Conservation (phyloP, 805 yeast species). For the Wickerhamomyces strasburgensis region DNA sequence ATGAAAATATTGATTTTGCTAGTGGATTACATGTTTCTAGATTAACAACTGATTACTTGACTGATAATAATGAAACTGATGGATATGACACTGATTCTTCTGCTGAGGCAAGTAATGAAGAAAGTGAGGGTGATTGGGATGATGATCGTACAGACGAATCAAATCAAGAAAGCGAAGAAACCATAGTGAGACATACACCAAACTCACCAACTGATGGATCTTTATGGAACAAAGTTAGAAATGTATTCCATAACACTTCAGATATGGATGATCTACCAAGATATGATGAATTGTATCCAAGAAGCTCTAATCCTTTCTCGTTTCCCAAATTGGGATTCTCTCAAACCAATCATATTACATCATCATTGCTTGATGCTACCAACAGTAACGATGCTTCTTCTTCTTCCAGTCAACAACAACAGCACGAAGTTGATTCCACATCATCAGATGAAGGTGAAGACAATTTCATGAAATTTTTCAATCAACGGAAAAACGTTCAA, state of each 20-base stretch:
- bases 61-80: slow-evolving; percentile 23
- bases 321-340: slow-evolving; percentile 16
- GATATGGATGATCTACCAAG: slow-evolving; percentile 53
- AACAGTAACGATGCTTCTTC: slow-evolving; percentile 4
- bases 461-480: slow-evolving; percentile 33
- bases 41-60: slow-evolving; percentile 27
- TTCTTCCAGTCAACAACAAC: slow-evolving; percentile 6
- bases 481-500: slow-evolving; percentile 40
- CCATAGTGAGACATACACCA: not conserved
- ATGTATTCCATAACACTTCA: slow-evolving; percentile 21
- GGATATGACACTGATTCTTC: slow-evolving; percentile 11
- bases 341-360: too few species aligned
- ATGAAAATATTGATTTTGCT: slow-evolving; percentile 22
- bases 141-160: slow-evolving; percentile 4
- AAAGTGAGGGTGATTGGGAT: slow-evolving; percentile 25
- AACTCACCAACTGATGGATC: slow-evolving; percentile 22
- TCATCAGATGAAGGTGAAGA: slow-evolving; percentile 26
- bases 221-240: slow-evolving; percentile 34
- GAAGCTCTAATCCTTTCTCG: slow-evolving; percentile 10
- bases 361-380: slow-evolving; percentile 6
- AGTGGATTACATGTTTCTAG: slow-evolving; percentile 31
- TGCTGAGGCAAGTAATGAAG: slow-evolving; percentile 25
- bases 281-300: slow-evolving; percentile 72
- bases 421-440: slow-evolving; percentile 1
- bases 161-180: not conserved